Conservation (phyloP, 108 stramenopile species). For the Heterococcus sp. region DNA sequence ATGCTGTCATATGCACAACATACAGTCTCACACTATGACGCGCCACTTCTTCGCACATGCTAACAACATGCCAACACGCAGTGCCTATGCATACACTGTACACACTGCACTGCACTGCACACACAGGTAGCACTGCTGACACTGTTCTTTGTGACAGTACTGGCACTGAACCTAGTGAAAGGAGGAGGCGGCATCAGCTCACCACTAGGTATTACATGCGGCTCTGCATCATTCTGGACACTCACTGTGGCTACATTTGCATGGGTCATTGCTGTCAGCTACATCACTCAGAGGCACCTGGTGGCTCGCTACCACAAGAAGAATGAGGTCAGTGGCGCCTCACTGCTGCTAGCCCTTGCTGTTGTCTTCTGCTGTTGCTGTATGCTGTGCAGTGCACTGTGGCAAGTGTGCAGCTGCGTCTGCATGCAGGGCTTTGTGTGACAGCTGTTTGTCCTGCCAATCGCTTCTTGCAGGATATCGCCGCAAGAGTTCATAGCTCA, state of each 20-base stretch:
- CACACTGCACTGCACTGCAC: neutral
- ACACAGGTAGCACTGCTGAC: slow-evolving; percentile 16
- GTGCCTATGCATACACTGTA: neutral
- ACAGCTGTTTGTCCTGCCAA: neutral
- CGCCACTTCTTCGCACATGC: neutral
- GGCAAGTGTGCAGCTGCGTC: no score
- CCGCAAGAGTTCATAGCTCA: no score
- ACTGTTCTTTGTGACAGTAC: slow-evolving; percentile 64
- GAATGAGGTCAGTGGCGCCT: slow-evolving; percentile 40
- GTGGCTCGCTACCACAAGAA: slow-evolving; percentile 71
- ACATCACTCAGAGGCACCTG: slow-evolving; percentile 55
- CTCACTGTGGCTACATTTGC: slow-evolving; percentile 66
- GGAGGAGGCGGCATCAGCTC: slow-evolving; percentile 80
- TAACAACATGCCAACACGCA: neutral
- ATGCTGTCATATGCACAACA: no score
- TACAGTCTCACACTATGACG: no score
- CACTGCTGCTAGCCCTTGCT: no score
- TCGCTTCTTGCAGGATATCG: no score
- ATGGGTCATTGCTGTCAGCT: slow-evolving; percentile 65
- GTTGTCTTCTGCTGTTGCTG: no score
- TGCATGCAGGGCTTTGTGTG: neutral
- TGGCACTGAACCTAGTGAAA: slow-evolving; percentile 77
- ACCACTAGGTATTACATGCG: slow-evolving; percentile 86
- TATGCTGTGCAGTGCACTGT: no score
- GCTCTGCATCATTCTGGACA: slow-evolving; percentile 76